These are phyloP conservation scores for Collybiopsis luxurians DNA, from an alignment of 768 basidiomycete genomes.

Conservation along the genomic window DNA sequence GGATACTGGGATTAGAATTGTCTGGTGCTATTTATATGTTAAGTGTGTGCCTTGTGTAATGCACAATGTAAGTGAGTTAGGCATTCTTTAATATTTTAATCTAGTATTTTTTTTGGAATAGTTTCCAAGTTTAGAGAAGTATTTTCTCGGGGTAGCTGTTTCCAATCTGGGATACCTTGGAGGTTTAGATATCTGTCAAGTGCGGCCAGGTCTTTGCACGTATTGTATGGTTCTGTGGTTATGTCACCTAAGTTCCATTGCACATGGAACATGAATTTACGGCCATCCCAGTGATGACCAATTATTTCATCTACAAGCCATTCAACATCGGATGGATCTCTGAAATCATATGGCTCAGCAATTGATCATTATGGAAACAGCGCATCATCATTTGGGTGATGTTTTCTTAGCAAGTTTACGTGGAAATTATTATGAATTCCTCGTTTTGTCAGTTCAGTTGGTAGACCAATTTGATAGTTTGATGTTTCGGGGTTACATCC, in stretches of 20 bases:
- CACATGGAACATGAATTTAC: conserved; percentile 21
- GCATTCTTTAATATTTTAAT: too few relatives aligned
- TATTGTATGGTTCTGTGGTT: conserved; percentile 26
- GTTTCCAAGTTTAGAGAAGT: too few relatives aligned
- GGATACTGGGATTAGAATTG: too few relatives aligned
- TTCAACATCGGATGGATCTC: conserved; percentile 27
- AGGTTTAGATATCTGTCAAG: conserved; percentile 29
- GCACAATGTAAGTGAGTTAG: too few relatives aligned
- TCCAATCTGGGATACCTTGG: conserved; percentile 18
- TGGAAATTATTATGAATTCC: conserved; percentile 35
- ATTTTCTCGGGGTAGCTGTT: too few relatives aligned
- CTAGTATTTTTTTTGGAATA: too few relatives aligned
- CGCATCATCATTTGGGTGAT: conserved; percentile 26
- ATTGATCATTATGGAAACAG: conserved; percentile 30
- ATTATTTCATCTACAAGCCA: conserved; percentile 29
- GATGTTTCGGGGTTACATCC: conserved; percentile 16
- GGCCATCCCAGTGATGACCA: conserved; percentile 17
- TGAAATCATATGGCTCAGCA: conserved; percentile 34
- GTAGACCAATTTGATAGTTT: conserved; percentile 26
- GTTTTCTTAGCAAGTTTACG: conserved; percentile 22
- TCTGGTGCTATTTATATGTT: too few relatives aligned
- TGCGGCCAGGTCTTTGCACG: conserved; percentile 23
- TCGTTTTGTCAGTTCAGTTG: conserved; percentile 18
- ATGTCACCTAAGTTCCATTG: conserved; percentile 30
- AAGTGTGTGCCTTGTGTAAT: too few relatives aligned